Evolutionary conservation across 257 asterid genomes (phyloP).

Genomic region (Primulina eburnea): DNA sequence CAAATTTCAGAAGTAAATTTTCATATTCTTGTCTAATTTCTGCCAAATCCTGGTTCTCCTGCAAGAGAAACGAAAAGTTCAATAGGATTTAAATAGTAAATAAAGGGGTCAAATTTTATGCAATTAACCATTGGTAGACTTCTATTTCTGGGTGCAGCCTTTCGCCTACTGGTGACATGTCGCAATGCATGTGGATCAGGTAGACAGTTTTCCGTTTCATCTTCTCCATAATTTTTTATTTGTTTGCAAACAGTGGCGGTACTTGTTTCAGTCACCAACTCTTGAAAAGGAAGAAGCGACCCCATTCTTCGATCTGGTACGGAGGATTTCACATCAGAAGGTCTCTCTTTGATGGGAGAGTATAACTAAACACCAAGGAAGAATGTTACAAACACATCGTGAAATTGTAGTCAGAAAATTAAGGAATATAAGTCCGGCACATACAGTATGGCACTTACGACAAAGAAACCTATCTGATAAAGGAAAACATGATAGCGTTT

Average conservation of each 20-base stretch:
- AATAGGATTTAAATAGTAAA: slow-evolving; percentile 8
- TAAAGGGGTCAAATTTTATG: slow-evolving; percentile 10
- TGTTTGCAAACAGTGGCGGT: slow-evolving; percentile 31
- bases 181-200: slow-evolving; percentile 66
- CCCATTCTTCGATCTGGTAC: slow-evolving; percentile 34
- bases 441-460: neutral
- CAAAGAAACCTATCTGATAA: neutral
- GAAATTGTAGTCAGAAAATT: slow-evolving; percentile 1
- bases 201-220: slow-evolving; percentile 47
- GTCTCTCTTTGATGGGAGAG: slow-evolving; percentile 40
- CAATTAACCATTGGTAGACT: slow-evolving; percentile 61
- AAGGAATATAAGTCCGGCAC: slow-evolving; percentile 14
- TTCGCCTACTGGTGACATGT: slow-evolving; percentile 87
- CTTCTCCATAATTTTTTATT: slow-evolving; percentile 34
- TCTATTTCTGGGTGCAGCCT: slow-evolving; percentile 54
- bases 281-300: slow-evolving; percentile 75
- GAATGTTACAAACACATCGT: slow-evolving; percentile 21
- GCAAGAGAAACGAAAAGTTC: slow-evolving; percentile 31
- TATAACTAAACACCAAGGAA: slow-evolving; percentile 49
- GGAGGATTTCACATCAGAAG: slow-evolving; percentile 47
- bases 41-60: slow-evolving; percentile 53
- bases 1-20: slow-evolving; percentile 61
- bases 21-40: slow-evolving; percentile 64
- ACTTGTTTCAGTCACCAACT: slow-evolving; percentile 51
- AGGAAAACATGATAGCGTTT: neutral